Percentiles rank a stretch among this genome's conserved stretches.
These are phyloP conservation scores for Solanum aculeatissimum DNA, from an alignment of 305 asterid genomes.

Conservation along the genomic window DNA sequence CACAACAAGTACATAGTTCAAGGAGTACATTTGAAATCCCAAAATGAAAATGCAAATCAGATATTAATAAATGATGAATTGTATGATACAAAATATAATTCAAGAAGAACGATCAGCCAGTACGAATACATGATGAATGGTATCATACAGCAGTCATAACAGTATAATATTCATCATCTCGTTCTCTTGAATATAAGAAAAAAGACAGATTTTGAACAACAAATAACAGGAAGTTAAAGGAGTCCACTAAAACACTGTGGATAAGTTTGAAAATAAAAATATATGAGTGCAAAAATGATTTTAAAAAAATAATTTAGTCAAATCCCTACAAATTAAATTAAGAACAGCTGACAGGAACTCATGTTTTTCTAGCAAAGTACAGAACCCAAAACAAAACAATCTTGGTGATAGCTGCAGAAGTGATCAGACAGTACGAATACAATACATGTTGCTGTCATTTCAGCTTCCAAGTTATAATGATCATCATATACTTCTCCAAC, in stretches of 20 bases:
- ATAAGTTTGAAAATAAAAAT: not conserved
- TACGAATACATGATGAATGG: conserved; percentile 2
- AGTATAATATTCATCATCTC: conserved; percentile 1
- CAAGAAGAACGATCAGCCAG: conserved; percentile 5
- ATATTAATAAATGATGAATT: not conserved
- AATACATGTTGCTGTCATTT: not conserved
- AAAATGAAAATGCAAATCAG: not conserved
- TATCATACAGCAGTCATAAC: not conserved
- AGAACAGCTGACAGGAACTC: not conserved
- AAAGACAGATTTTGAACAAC: not conserved
- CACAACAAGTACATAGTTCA: not conserved
- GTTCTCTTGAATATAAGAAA: not conserved
- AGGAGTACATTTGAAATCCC: not conserved
- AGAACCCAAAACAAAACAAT: not conserved
- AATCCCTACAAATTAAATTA: not conserved
- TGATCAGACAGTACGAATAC: conserved; percentile 3
- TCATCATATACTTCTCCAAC: not conserved
- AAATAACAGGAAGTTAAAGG: not conserved
- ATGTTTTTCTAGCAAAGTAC: not conserved
- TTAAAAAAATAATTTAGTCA: not conserved
- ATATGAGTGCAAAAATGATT: not conserved
- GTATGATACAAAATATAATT: not conserved
- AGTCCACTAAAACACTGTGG: not conserved
- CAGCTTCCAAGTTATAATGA: not conserved
- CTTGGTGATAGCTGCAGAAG: not conserved